Percentiles rank a stretch among this genome's conserved stretches.
Evolutionary conservation across 2,329 filamentous ascomycete genomes (phyloP).

Genomic region (Colletotrichum siamense): DNA sequence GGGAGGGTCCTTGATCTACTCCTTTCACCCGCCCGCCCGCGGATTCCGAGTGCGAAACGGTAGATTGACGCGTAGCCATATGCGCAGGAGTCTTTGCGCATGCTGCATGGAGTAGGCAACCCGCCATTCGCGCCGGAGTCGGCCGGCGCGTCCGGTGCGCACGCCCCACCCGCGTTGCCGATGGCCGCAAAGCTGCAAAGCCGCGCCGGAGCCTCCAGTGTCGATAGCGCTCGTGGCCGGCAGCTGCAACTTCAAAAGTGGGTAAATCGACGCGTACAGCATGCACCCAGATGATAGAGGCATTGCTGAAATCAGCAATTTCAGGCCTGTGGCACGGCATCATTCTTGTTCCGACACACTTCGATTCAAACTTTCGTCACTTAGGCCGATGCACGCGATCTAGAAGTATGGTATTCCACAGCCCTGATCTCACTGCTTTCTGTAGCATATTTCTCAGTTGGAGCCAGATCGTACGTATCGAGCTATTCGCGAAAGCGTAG

Average conservation of each 20-base stretch:
- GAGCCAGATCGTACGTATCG: not conserved
- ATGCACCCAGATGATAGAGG: not conserved
- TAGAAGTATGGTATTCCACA: not conserved
- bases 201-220: not conserved
- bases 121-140: not conserved
- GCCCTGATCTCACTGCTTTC: not conserved
- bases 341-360: not conserved
- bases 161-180: not conserved
- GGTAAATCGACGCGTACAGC: not conserved
- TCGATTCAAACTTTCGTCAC: not conserved
- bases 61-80: not conserved
- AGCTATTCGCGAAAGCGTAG: not conserved
- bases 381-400: not conserved
- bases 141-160: not conserved
- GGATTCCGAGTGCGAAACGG: not conserved
- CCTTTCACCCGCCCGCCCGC: not conserved
- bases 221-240: not conserved
- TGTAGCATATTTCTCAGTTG: not conserved
- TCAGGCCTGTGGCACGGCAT: not conserved
- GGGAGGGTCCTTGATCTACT: not conserved
- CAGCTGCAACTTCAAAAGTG: not conserved
- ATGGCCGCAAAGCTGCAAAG: not conserved
- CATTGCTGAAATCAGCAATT: not conserved
- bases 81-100: not conserved
- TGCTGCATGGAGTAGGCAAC: not conserved